Conservation (phyloP, 2,329 filamentous ascomycete genomes). For the Taxawa tesnikishii region DNA sequence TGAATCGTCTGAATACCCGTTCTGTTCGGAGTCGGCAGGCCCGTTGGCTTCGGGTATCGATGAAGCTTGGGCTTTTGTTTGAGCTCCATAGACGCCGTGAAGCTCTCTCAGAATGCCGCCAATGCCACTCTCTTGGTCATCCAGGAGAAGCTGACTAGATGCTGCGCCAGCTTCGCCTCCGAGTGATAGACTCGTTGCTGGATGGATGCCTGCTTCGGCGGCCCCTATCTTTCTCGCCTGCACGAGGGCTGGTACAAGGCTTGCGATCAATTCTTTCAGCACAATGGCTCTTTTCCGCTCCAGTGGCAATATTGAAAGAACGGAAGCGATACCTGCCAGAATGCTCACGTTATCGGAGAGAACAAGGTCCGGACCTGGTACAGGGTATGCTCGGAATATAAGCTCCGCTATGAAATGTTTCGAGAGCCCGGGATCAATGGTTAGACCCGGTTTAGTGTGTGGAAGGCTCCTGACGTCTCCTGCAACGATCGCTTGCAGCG, state of each 20-base stretch:
- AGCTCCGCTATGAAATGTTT: slow-evolving; percentile 46
- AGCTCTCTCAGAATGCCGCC: slow-evolving; percentile 5
- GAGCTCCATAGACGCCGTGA: slow-evolving; percentile 7
- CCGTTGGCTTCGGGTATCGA: too few relatives aligned
- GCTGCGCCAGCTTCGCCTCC: slow-evolving; percentile 34
- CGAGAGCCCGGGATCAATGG: slow-evolving; percentile 4
- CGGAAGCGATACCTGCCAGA: slow-evolving; percentile 73
- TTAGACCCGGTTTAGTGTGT: too few relatives aligned
- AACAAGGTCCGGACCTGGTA: slow-evolving; percentile 48
- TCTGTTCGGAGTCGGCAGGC: too few relatives aligned
- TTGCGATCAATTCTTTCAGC: slow-evolving; percentile 70
- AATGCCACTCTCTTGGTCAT: slow-evolving; percentile 4
- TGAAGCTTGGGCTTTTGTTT: neutral
- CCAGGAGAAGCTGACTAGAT: neutral
- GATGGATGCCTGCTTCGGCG: slow-evolving; percentile 92
- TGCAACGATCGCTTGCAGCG: slow-evolving; percentile 34
- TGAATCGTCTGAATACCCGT: too few relatives aligned
- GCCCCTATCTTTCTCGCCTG: slow-evolving; percentile 87
- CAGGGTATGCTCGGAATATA: slow-evolving; percentile 59
- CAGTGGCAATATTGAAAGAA: slow-evolving; percentile 67
- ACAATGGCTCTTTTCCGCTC: slow-evolving; percentile 87
- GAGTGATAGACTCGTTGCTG: slow-evolving; percentile 72
- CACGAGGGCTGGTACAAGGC: slow-evolving; percentile 72
- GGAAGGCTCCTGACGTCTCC: slow-evolving; percentile 15
- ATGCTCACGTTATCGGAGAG: slow-evolving; percentile 67